phyloP scores from a whole-genome alignment of 148 eudicot species.

The Rhododendron ovatum region DNA sequence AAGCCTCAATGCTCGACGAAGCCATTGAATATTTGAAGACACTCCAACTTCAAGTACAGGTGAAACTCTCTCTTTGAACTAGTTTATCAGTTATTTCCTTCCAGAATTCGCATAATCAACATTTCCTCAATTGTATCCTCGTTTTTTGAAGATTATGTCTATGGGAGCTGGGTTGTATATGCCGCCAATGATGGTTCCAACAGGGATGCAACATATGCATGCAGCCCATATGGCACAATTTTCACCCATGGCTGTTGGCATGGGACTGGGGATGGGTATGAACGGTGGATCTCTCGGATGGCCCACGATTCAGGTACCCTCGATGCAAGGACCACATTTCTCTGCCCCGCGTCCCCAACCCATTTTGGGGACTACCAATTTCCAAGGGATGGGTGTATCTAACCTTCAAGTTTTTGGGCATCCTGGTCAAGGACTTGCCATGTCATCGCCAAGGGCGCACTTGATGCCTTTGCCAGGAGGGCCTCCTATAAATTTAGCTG shows the following conservation, averaged over 20 bases:
- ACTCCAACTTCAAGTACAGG: slow-evolving; percentile 94
- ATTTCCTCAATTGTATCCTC: not conserved
- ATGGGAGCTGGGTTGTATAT: slow-evolving; percentile 86
- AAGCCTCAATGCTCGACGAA: slow-evolving; percentile 98
- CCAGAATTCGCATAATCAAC: not conserved
- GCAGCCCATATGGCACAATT: slow-evolving; percentile 68
- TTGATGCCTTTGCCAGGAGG: slow-evolving; percentile 28
- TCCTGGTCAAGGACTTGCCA: slow-evolving; percentile 54
- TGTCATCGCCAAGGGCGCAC: slow-evolving; percentile 39
- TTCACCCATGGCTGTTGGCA: slow-evolving; percentile 60
- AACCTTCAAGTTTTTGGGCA: slow-evolving; percentile 46
- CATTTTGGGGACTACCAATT: slow-evolving; percentile 26
- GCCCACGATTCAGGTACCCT: slow-evolving; percentile 37
- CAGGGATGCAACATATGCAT: slow-evolving; percentile 65
- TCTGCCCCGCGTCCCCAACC: slow-evolving; percentile 24
- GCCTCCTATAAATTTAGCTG: slow-evolving; percentile 26
- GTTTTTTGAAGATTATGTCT: slow-evolving; percentile 59
- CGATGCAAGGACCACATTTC: slow-evolving; percentile 47
- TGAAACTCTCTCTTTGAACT: slow-evolving; percentile 20
- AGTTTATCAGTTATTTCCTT: not conserved
- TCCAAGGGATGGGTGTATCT: slow-evolving; percentile 44
- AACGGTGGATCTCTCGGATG: slow-evolving; percentile 44
- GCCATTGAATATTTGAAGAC: slow-evolving; percentile 91
- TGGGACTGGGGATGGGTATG: slow-evolving; percentile 58
- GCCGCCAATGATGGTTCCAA: slow-evolving; percentile 77